Base-by-base conservation (phyloP, 371 early-diverging fungal species). In the Apophysomyces trapeziformis region DNA sequence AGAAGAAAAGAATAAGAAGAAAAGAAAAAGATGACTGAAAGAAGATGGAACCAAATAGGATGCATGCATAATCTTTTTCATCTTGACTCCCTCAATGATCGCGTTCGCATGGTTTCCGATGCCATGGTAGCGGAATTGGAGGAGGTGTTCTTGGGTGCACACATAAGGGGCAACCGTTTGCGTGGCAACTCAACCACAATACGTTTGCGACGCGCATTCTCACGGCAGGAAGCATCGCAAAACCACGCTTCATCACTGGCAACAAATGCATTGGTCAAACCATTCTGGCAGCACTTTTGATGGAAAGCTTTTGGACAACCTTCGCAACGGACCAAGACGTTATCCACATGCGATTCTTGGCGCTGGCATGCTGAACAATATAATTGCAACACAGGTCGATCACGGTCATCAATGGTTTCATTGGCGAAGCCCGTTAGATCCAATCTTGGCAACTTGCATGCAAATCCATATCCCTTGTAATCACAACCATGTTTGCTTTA, bases 391-490 rank as follows among this genome's bases (percentile, higher is more conserved):
- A 96, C 91, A 13, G 96, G 96, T 26, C 93, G 87, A 37, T 85
- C 85, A 61, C 95, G 88, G 45, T 92, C 89, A 26, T 90, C 84
- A 47, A 94, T 84, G 5, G 89, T 65, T 71, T 96, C 96, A 59
- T 85, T 81, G 1, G 75, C 78, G 70, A 92, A 96, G 60, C 83
- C 86, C 38, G 90, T 89, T 65, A 96, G 79, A 69, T 96, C 92
- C n/a, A 95, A 83, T 36, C 95, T 89, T 44, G 95, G 93, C 68
- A 91, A 77, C 68, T 93, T 94, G 78, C 92, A 93, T 5, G 93
- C 93, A 71, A 95, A 94, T 36, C 96, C 95, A 64, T 95, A 96
- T 18, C 96, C 96, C 76, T 95, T 94, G 77, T 94, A 96, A 81
- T 94, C 94, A 73, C 96, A 95, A 45, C 96, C 96, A 73, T 95